Base-by-base conservation (phyloP, 257 asterid species). In the Ehretia macrophylla region DNA sequence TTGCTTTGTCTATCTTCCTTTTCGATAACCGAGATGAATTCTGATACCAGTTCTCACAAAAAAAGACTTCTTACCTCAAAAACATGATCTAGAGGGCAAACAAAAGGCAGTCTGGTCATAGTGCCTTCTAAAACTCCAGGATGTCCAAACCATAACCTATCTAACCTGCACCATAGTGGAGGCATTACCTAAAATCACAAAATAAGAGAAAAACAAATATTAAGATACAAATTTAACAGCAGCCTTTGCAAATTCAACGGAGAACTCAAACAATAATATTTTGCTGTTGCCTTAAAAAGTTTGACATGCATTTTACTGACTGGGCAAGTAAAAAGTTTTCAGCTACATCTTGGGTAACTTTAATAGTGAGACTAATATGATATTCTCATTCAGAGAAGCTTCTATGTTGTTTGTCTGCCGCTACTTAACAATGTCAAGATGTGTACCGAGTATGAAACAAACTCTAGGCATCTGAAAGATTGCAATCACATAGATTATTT, bases 111-210 rank as follows among this genome's bases (percentile, higher is more conserved):
- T 73, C 90, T 85, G 9, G 99, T 93, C 83, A 93, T 59, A 63
- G 87, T 68, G 55, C 96, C 97, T 32, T 0, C 59, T 77, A 93
- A 57, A 61, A 83, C 55, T 65, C 99, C 99, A 20, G 99, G 97
- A 77, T 93, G 99, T 68, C 95, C 94, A 72, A 93, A 93, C 99
- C 99, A 93, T 67, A 93, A 83, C 77, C 97, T 85, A 79, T 93
- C 99, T 83, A 93, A 80, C 92, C 99, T 89, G 96, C 99, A 93
- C 99, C 99, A 93, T 63, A 89, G 81, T 55, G 99, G 95, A 78
- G 99, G 99, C 95, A 93, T 85, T 60, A 93, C 99, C 99, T 93
- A 83, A 75, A 85, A 78, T 76, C 96, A 93, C 84, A 85, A 77
- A 79, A 56, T 71, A 80, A 62, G 71, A 76, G n/a, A 72, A 82